These are phyloP conservation scores for Colletotrichum tabaci DNA, from an alignment of 2,329 filamentous ascomycete species.

Conservation along the genomic window DNA sequence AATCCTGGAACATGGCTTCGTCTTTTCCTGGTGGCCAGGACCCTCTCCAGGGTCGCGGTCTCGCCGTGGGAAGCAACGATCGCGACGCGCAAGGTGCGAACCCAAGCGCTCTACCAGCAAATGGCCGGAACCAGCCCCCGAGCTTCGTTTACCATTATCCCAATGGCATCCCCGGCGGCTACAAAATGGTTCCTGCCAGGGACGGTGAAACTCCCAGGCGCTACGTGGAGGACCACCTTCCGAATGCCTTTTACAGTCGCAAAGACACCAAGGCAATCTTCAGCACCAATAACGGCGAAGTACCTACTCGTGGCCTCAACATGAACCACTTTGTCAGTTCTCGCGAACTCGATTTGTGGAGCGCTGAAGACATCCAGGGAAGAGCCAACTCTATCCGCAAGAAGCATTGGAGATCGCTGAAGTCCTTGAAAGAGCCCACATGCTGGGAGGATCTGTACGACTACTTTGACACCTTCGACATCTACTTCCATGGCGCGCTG, in stretches of 20 bases:
- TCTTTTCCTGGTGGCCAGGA: background rate
- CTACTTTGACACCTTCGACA: constrained; percentile 64
- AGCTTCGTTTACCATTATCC: constrained; percentile 51
- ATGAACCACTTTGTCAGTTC: constrained; percentile 46
- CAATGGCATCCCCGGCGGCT: constrained; percentile 52
- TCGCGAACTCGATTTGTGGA: constrained; percentile 56
- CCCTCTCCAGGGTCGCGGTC: constrained; percentile 7
- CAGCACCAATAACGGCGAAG: constrained; percentile 54
- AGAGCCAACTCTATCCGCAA: constrained; percentile 57
- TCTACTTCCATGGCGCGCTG: constrained; percentile 62
- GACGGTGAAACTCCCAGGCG: constrained; percentile 46
- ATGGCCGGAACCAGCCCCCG: constrained; percentile 40
- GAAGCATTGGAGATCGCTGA: constrained; percentile 54
- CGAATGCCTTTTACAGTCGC: constrained; percentile 55
- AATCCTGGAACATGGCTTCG: constrained; percentile 24
- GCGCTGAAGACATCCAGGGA: constrained; percentile 55
- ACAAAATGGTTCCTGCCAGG: constrained; percentile 51
- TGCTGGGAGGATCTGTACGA: constrained; percentile 60
- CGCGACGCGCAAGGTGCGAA: constrained; percentile 5
- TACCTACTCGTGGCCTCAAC: constrained; percentile 49
- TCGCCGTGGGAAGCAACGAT: background rate
- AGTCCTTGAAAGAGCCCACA: constrained; percentile 49
- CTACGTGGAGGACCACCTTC: constrained; percentile 56
- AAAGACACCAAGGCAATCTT: constrained; percentile 53
- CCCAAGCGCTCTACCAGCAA: background rate